Conservation (phyloP, 2,329 filamentous ascomycete genomes). For the Colletotrichum falcatum region DNA sequence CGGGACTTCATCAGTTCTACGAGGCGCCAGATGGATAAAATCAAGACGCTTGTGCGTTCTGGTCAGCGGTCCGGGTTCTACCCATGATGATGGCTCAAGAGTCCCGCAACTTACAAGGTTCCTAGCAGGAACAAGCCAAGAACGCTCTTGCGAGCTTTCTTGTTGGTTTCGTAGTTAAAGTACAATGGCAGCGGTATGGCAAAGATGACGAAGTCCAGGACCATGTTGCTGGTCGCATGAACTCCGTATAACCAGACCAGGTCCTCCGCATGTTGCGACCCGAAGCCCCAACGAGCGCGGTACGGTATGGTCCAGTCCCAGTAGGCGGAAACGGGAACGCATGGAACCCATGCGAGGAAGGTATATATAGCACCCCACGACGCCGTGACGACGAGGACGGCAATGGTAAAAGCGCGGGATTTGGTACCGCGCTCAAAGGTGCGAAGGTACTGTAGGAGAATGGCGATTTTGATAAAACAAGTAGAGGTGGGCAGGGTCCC, state of each 20-base stretch:
- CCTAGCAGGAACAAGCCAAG: constrained; percentile 48
- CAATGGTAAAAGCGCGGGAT: constrained; percentile 38
- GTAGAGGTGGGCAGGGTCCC: constrained; percentile 41
- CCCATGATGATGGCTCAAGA: neutral
- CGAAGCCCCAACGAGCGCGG: constrained; percentile 47
- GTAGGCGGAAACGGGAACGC: constrained; percentile 48
- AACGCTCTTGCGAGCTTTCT: constrained; percentile 49
- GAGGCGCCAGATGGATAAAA: constrained; percentile 48
- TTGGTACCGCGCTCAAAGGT: constrained; percentile 39
- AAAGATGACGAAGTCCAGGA: constrained; percentile 49
- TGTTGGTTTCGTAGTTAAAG: constrained; percentile 44
- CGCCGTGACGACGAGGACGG: constrained; percentile 44
- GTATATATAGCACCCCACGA: constrained; percentile 49
- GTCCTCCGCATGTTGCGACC: constrained; percentile 43
- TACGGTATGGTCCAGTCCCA: constrained; percentile 45
- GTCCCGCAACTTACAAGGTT: constrained; percentile 45
- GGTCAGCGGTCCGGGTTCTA: neutral
- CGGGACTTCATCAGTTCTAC: constrained; percentile 46
- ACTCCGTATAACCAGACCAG: constrained; percentile 46
- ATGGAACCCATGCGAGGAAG: constrained; percentile 50
- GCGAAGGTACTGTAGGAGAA: constrained; percentile 43
- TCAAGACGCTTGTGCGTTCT: constrained; percentile 15
- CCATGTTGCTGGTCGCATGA: constrained; percentile 48
- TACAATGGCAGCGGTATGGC: constrained; percentile 50
- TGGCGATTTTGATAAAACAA: constrained; percentile 42